Evolutionary conservation across 148 eudicot species (phyloP), one percentile per base, ranked within the genome.

Genomic region (Nepenthes mirabilis): DNA sequence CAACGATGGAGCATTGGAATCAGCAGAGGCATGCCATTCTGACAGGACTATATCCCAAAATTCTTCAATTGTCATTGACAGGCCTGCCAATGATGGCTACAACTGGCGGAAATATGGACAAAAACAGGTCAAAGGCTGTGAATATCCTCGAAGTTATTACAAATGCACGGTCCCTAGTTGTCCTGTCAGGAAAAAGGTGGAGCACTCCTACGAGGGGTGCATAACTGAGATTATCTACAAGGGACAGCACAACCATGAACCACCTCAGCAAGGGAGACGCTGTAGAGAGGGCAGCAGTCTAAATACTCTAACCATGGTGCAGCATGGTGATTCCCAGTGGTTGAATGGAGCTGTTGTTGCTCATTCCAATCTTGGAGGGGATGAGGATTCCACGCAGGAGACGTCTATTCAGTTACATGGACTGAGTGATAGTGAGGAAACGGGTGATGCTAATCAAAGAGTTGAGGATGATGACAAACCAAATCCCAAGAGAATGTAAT

Each of bases 81-180:
- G 88, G 76, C 94, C 97, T 61, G 85, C 85, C 8, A 83, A 85
- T 52, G 96, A 91, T 72, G 90, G 96, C 11, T 90, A 80, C 67
- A 90, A 90, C 70, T 84, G 97, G 97, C 76, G 97, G 53, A 90
- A 90, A 49, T 90, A 90, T 34, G 94, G 97, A 6, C 97, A 90
- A 61, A 90, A 90, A 52, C 90, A 79, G 66, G 97, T 90, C 35
- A 90, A 86, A 72, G 90, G 81, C 1, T 86, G 85, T 37, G 94
- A 90, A 63, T 82, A 77, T 52, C 94, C 94, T 14, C 61, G 97
- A 60, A 90, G 97, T 61, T 90, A 90, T 61, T 90, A 90, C 61
- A 80, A 73, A 56, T 90, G 97, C 40, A 83, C 97, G 14, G 68
- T 68, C 71, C 61, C 58, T 9, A 83, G 68, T 55, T 90, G 97